Percentiles rank a stretch among this genome's conserved stretches.
These are phyloP conservation scores for Pseudotulostoma volvatum DNA, from an alignment of 495 filamentous ascomycete genomes.

Conservation along the genomic window DNA sequence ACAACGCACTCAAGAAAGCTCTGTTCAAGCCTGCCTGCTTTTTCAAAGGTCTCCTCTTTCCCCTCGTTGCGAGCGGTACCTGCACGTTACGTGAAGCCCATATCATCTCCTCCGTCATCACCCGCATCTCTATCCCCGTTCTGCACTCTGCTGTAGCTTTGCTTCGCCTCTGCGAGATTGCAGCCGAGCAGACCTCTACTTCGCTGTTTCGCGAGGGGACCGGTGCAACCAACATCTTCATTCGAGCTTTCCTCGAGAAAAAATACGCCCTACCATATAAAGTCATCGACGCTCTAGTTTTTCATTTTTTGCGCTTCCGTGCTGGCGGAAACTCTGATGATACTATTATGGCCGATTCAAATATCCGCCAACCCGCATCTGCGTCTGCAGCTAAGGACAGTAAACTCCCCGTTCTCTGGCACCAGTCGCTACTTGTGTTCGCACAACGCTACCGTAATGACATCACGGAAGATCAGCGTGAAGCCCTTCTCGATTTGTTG, in stretches of 20 bases:
- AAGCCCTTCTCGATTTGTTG: slow-evolving; percentile 81
- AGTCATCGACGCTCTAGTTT: slow-evolving; percentile 85
- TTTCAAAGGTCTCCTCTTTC: slow-evolving; percentile 93
- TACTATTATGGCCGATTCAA: slow-evolving; percentile 20
- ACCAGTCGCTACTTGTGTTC: slow-evolving; percentile 76
- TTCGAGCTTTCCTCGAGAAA: slow-evolving; percentile 84
- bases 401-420: slow-evolving; percentile 75
- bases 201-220: slow-evolving; percentile 56
- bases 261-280: slow-evolving; percentile 91
- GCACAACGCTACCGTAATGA: slow-evolving; percentile 88
- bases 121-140: slow-evolving; percentile 66
- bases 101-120: slow-evolving; percentile 70
- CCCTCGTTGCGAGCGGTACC: slow-evolving; percentile 56
- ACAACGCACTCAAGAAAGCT: slow-evolving; percentile 78
- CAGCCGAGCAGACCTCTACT: slow-evolving; percentile 63
- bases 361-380: slow-evolving; percentile 10
- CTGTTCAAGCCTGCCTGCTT: slow-evolving; percentile 93
- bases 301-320: slow-evolving; percentile 87
- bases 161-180: slow-evolving; percentile 81
- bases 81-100: slow-evolving; percentile 84
- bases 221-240: slow-evolving; percentile 79
- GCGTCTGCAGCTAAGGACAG: slow-evolving; percentile 30
- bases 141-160: slow-evolving; percentile 86
- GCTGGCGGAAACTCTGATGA: slow-evolving; percentile 34
- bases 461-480: slow-evolving; percentile 83